Evolutionary conservation across 345 rosid genomes (phyloP).

Genomic region (Salix arbutifolia): DNA sequence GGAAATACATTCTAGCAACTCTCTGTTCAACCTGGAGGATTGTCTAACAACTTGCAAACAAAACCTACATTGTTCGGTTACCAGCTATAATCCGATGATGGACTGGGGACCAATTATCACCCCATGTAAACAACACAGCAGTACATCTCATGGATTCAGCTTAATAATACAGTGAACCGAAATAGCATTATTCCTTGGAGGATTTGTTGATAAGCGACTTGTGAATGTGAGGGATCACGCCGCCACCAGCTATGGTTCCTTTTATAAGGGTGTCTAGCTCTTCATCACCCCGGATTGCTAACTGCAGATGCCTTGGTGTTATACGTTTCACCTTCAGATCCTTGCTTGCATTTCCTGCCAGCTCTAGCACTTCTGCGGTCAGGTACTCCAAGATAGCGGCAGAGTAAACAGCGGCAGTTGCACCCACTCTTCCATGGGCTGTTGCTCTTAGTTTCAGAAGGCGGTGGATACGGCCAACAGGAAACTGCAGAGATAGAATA

Average conservation of each 20-base stretch:
- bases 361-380: conserved; percentile 25
- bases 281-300: conserved; percentile 31
- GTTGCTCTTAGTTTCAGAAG: conserved; percentile 23
- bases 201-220: conserved; percentile 32
- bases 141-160: background rate
- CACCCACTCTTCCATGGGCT: conserved; percentile 35
- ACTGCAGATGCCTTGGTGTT: conserved; percentile 27
- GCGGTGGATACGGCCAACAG: conserved; percentile 23
- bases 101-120: background rate
- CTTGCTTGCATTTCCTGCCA: conserved; percentile 34
- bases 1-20: background rate
- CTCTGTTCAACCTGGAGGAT: background rate
- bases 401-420: conserved; percentile 26
- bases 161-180: background rate
- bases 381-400: conserved; percentile 25
- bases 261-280: conserved; percentile 25
- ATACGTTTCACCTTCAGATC: conserved; percentile 33
- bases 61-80: background rate
- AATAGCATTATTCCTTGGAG: conserved; percentile 10
- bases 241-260: conserved; percentile 26
- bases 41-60: background rate
- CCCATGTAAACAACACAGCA: background rate
- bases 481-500: conserved; percentile 11
- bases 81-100: background rate
- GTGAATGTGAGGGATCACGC: conserved; percentile 28